Evolutionary conservation across 768 basidiomycete genomes (phyloP), one percentile per base, ranked within the genome.

Genomic region (Cystofilobasidium bisporidii): DNA sequence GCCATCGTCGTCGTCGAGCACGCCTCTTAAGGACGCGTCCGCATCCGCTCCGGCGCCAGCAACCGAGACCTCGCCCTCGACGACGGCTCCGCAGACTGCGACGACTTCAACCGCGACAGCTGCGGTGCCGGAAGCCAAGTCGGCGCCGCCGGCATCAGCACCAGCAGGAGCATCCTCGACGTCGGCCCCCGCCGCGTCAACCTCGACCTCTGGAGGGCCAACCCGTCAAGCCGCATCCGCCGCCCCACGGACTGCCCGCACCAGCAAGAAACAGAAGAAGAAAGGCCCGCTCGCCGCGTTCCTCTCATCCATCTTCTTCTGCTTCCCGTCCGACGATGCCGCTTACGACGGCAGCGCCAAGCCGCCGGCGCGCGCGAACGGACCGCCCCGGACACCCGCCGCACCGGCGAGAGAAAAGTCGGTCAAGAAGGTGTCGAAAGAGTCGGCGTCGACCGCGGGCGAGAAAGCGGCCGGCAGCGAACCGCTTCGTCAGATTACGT

Each of bases 241-340:
- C 47, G 47, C 47, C 10, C 4, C 22, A 6, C 47, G 14, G 17
- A 3, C 47, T 24, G 47, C 47, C n/a, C 47, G 22, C 5, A 2
- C 26, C 4, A 32, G 15, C 11, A 28, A 56, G 53, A 56, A 56
- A n/a, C n/a, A n/a, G 53, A 56, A 56, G 53, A 56, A 56, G 53
- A 56, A 56, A 30, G n/a, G n/a, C 2, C 3, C 28, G 53, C 53
- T 56, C 22, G 53, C 53, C 3, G 28, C 3, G 2, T 32, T 56
- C 2, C 53, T 56, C 53, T 3, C 53, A 14, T 8, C 28, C 53
- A 14, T 56, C 28, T 56, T 56, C 53, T 32, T 32, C 18, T 56
- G 53, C 53, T 56, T 56, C 53, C 53, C 53, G 26, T 56, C 53
- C 28, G 53, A 56, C 53, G 53, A 56, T 30, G 53, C 18, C 53